Evolutionary conservation across 2,329 filamentous ascomycete genomes (phyloP), one percentile per base, ranked within the genome.

Genomic region (Xylariomycetidae sp.): DNA sequence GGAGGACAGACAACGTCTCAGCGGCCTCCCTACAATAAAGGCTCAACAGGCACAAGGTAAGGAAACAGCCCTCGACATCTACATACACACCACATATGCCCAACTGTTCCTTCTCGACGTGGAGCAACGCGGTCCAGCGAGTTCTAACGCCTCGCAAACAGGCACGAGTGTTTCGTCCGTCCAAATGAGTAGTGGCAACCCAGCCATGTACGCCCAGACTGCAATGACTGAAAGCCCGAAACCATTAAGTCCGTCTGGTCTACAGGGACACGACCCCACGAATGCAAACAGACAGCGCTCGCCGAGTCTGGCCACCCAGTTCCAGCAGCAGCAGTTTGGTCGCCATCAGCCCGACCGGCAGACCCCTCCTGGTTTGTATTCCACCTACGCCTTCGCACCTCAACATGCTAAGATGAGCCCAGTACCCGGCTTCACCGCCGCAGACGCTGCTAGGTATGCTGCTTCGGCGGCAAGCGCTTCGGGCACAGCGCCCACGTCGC

Each of bases 161-260:
- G 69, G 64, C 35, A 65, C 68, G 9, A 73, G 66, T 48, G 60
- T 71, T 20, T 67, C 69, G 3, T 70, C 68, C 10, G 47, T 68
- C 32, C 64, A 70, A 6, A 53, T 70, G 18, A 61, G 61, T 32
- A 60, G 63, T 25, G 63, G 63, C 28, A 68, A 64, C 38, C 40
- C 44, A 16, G 65, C 72, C 13, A 72, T 88, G 44, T 93, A 86
- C 54, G 73, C 78, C 7, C 79, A 87, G 43, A 73, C 75, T 34
- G 73, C 66, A 38, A 84, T 94, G 65, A 92, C 84, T 3, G 87
- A 95, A 58, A 93, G 85, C 45, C 87, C 88, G 0, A 93, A 89
- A 53, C 82, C 88, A 4, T 67, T 94, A 25, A 88, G 81, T 39
- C 82, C 54, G n/a, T n/a, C n/a, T n/a, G 70, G 70, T 13, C 67